Evolutionary conservation across 2,329 filamentous ascomycete species (phyloP).

Genomic region (Lecanicillium sp.): DNA sequence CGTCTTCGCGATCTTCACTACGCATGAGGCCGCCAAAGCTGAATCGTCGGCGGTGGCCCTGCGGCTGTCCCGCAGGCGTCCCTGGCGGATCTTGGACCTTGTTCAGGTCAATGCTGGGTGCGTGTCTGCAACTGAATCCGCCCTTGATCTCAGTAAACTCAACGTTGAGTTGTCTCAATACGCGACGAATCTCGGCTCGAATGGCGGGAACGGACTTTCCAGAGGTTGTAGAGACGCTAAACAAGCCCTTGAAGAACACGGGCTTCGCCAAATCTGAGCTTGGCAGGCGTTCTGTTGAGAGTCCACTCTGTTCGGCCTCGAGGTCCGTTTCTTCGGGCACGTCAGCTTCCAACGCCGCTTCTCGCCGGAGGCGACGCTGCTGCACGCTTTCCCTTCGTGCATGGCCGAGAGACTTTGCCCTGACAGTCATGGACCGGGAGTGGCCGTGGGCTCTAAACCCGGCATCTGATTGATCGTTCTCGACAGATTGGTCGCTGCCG

Average conservation of each 20-base stretch:
- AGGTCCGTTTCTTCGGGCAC: constrained; percentile 87
- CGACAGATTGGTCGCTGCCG: constrained; percentile 67
- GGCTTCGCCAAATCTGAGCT: constrained; percentile 81
- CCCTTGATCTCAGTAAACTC: constrained; percentile 88
- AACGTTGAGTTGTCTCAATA: constrained; percentile 80
- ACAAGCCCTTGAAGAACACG: constrained; percentile 90
- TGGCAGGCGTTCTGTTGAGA: constrained; percentile 52
- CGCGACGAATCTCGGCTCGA: constrained; percentile 80
- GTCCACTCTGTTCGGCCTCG: constrained; percentile 57
- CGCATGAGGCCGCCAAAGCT: constrained; percentile 65
- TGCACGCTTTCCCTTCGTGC: constrained; percentile 88
- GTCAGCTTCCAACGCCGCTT: constrained; percentile 64
- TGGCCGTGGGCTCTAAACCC: constrained; percentile 43
- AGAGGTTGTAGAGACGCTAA: constrained; percentile 94
- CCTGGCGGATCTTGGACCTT: constrained; percentile 57
- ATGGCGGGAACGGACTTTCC: constrained; percentile 83
- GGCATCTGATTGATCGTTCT: constrained; percentile 42
- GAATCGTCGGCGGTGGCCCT: constrained; percentile 66
- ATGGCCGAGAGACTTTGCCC: constrained; percentile 84
- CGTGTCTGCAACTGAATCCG: constrained; percentile 82
- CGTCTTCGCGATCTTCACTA: constrained; percentile 55
- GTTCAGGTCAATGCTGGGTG: constrained; percentile 81
- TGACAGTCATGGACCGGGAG: constrained; percentile 54
- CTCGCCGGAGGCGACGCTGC: constrained; percentile 66
- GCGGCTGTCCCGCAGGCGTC: constrained; percentile 45